Evolutionary conservation across 176 grass and related monocot species (phyloP).

Genomic region (Eragrostis nindensis): DNA sequence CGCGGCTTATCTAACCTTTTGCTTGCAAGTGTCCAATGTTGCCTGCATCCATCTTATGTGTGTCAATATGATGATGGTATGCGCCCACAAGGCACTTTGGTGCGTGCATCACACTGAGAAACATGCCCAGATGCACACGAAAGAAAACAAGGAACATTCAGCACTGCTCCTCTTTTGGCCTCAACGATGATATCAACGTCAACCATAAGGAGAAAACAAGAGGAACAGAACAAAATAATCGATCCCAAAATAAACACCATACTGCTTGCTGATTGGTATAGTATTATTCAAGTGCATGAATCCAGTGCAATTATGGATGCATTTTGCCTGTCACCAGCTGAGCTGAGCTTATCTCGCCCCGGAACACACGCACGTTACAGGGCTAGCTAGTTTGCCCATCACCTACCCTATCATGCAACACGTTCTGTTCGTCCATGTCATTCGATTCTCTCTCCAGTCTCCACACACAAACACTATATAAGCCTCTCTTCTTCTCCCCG

Average conservation of each 20-base stretch:
- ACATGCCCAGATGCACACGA: constrained; percentile 10
- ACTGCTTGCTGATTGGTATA: neutral
- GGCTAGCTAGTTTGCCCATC: neutral
- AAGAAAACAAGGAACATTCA: constrained; percentile 1
- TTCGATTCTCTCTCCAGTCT: neutral
- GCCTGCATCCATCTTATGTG: too few relatives aligned
- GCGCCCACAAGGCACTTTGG: too few relatives aligned
- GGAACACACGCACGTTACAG: neutral
- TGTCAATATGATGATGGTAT: too few relatives aligned
- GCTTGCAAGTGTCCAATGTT: too few relatives aligned
- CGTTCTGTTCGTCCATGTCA: neutral
- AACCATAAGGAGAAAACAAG: constrained; percentile 4
- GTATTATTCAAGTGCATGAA: constrained; percentile 23
- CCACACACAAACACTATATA: constrained; percentile 37
- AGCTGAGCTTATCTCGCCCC: neutral
- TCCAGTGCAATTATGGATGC: constrained; percentile 45
- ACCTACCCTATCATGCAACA: constrained; percentile 32
- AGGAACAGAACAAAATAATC: neutral
- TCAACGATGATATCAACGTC: neutral
- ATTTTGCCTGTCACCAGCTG: constrained; percentile 34
- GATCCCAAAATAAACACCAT: neutral
- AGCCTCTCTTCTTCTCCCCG: constrained; percentile 6
- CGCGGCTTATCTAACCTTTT: too few relatives aligned
- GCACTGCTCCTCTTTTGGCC: too few relatives aligned
- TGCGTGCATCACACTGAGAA: constrained; percentile 19